phyloP scores from a whole-genome alignment of 331 rosid genomes.

The Saraca asoca region DNA sequence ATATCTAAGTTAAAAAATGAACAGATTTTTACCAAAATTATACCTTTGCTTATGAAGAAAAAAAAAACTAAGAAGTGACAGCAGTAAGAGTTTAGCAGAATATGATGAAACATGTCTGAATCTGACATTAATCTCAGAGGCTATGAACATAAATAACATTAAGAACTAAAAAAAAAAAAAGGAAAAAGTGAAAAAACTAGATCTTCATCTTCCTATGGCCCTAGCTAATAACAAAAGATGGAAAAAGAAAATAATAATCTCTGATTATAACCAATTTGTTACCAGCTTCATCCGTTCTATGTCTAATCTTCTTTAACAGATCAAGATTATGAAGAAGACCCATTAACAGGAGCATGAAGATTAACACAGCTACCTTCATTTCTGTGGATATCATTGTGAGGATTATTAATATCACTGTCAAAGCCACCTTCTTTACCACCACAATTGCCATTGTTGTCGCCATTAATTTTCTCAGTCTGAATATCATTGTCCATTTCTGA shows the following conservation, averaged over 20 bases:
- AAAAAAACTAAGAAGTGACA: slow-evolving; percentile 20
- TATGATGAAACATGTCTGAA: slow-evolving; percentile 30
- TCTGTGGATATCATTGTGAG: slow-evolving; percentile 20
- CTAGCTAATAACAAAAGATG: background rate
- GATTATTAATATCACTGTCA: slow-evolving; percentile 28
- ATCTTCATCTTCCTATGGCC: background rate
- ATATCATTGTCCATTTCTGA: background rate
- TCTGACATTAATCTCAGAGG: slow-evolving; percentile 5
- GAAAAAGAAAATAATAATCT: background rate
- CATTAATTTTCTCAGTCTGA: slow-evolving; percentile 2
- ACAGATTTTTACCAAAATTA: background rate
- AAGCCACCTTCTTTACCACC: background rate
- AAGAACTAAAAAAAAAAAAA: background rate
- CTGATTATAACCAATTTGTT: background rate
- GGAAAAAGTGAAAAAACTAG: background rate
- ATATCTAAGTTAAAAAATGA: slow-evolving; percentile 1
- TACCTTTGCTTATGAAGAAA: slow-evolving; percentile 26
- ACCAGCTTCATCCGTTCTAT: slow-evolving; percentile 1
- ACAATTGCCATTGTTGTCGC: background rate
- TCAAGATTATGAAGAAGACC: slow-evolving; percentile 33
- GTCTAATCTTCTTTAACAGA: background rate
- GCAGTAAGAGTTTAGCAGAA: slow-evolving; percentile 29
- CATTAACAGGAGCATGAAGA: slow-evolving; percentile 36
- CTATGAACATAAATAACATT: slow-evolving; percentile 27
- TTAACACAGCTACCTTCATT: slow-evolving; percentile 34